A percentile compares a stretch with the other conserved stretches of the same genome.
phyloP scores from a whole-genome alignment of 192 early-diverging fungal species.

The Paraglomus occultum region DNA sequence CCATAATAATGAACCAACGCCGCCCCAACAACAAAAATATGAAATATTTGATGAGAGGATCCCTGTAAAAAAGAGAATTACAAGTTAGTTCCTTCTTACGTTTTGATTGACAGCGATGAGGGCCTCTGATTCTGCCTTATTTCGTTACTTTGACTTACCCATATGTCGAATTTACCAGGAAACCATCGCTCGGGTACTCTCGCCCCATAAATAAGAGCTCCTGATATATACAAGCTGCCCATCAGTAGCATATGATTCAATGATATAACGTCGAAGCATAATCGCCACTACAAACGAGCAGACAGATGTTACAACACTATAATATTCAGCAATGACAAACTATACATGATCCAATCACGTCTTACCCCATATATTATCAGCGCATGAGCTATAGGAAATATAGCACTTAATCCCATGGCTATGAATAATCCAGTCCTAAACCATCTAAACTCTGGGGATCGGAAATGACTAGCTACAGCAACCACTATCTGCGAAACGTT shows the following conservation, averaged over 20 bases:
- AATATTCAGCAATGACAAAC: conserved; percentile 20
- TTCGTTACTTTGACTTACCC: conserved; percentile 46
- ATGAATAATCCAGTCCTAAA: conserved; percentile 78
- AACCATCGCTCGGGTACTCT: conserved; percentile 82
- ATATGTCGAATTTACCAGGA: conserved; percentile 82
- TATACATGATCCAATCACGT: background rate
- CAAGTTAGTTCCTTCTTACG: background rate
- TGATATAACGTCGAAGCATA: conserved; percentile 55
- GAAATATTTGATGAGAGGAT: conserved; percentile 90
- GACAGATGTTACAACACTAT: background rate
- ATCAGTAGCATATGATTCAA: conserved; percentile 64
- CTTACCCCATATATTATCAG: conserved; percentile 65
- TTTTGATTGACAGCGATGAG: background rate
- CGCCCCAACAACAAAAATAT: conserved; percentile 75
- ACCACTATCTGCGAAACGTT: conserved; percentile 41
- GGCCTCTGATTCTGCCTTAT: background rate
- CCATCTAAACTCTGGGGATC: conserved; percentile 72
- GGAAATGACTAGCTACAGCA: conserved; percentile 62
- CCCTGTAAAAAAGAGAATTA: conserved; percentile 38
- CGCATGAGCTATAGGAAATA: conserved; percentile 73
- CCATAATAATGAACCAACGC: conserved; percentile 70
- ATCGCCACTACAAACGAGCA: conserved; percentile 20
- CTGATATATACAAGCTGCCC: conserved; percentile 76
- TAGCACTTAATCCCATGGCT: conserved; percentile 71
- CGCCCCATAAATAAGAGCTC: conserved; percentile 79